Evolutionary conservation across 805 yeast genomes (phyloP), one percentile per base, ranked within the genome.

Genomic region (Kazachstania viticola): DNA sequence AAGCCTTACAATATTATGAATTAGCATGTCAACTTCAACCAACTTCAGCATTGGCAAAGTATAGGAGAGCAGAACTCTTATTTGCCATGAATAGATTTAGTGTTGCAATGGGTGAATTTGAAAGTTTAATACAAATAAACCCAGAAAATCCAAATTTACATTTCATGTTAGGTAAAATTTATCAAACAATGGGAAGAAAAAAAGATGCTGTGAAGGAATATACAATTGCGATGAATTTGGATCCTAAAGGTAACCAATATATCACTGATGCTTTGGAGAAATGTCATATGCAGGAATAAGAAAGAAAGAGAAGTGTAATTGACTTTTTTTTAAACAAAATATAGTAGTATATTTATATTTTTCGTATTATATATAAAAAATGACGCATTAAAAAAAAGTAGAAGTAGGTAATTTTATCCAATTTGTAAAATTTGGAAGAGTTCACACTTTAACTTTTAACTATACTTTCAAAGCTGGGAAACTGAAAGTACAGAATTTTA

Each of bases 61-160:
- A 82, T 62, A 84, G 85, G 48, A 80, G 79, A 55, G 95, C 95
- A 0, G 91, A 88, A 45, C 61, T 81, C 14, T 61, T 85, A 30
- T 75, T 81, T 40, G 60, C 79, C 3, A 64, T 82, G 69, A 79
- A 77, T 37, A 69, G 73, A 37, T 84, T 73, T 49, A 71, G 71
- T 17, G 73, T 69, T 31, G 93, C 97, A 0, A 60, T 85, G 36
- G 67, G 65, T 24, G 81, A 75, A 49, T 80, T 91, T 49, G 85
- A 81, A 47, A 64, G 67, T 29, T 67, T 91, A 33, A 73, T 71
- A 40, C 69, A 72, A 17, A 58, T 83, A 33, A 95, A 94, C 0
- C 96, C 98, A 0, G 94, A 88, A 53, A 97, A 88, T 52, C 94
- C 95, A 0, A 76, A 83, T 32, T 94, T 88, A 17, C 97, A 88